These are phyloP conservation scores for Pyrus bretschneideri DNA, from an alignment of 306 rosid species.

Conservation along the genomic window DNA sequence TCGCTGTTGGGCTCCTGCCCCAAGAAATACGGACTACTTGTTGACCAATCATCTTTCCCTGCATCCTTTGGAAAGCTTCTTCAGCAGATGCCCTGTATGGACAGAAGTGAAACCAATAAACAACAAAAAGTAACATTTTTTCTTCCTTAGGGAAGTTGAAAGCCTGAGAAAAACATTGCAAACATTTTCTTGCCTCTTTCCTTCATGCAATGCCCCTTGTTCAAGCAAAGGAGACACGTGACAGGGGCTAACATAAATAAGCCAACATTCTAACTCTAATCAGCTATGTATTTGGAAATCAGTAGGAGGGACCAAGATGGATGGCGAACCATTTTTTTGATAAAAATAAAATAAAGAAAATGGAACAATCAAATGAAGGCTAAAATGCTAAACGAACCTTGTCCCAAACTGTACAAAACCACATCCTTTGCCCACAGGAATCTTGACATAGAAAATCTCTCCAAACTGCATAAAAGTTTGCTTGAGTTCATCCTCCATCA, in stretches of 20 bases:
- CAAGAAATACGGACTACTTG: constrained; percentile 75
- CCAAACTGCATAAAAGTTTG: constrained; percentile 80
- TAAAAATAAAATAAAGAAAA: background rate
- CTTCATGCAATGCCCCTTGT: background rate
- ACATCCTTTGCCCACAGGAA: constrained; percentile 75
- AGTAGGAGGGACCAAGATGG: background rate
- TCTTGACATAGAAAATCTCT: constrained; percentile 59
- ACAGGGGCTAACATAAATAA: background rate
- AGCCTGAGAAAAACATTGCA: background rate
- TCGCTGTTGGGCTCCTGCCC: constrained; percentile 65
- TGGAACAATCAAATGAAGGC: background rate
- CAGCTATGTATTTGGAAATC: background rate
- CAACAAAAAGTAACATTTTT: background rate
- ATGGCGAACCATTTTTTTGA: background rate
- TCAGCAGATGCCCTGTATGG: constrained; percentile 69
- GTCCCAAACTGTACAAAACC: constrained; percentile 80
- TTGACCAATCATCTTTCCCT: constrained; percentile 76
- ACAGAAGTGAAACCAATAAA: constrained; percentile 6
- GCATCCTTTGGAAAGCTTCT: constrained; percentile 86
- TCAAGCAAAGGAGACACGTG: background rate
- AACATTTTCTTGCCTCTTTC: constrained; percentile 2
- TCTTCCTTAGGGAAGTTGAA: background rate
- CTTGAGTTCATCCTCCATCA: constrained; percentile 76
- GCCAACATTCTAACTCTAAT: background rate
- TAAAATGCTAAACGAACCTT: constrained; percentile 39